These are phyloP conservation scores for Plasmopara halstedii DNA, from an alignment of 352 stramenopile genomes.

Conservation along the genomic window DNA sequence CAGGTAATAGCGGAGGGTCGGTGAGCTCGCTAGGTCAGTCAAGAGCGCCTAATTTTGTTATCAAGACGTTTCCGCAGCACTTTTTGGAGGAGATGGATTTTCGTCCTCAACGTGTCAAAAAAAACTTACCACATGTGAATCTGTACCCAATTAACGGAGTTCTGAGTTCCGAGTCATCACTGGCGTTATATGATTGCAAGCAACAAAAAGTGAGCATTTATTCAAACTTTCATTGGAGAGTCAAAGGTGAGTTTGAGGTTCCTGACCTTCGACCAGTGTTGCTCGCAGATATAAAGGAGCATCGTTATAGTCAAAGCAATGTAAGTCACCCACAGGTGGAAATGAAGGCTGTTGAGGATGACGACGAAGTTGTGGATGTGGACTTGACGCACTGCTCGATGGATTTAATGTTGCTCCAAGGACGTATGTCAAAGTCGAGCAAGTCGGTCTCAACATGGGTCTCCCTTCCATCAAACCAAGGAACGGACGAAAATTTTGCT, in stretches of 20 bases:
- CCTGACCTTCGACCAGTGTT: slow-evolving; percentile 34
- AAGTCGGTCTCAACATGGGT: slow-evolving; percentile 67
- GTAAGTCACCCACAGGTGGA: slow-evolving; percentile 5
- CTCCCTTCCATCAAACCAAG: slow-evolving; percentile 65
- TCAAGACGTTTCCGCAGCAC: slow-evolving; percentile 81
- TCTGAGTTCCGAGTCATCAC: slow-evolving; percentile 57
- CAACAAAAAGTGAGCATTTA: slow-evolving; percentile 49
- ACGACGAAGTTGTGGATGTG: slow-evolving; percentile 35
- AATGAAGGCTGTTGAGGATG: slow-evolving; percentile 6
- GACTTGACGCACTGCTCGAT: slow-evolving; percentile 75
- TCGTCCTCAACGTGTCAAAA: slow-evolving; percentile 77
- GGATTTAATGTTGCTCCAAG: slow-evolving; percentile 79
- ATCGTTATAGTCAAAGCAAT: slow-evolving; percentile 4
- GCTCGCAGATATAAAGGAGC: slow-evolving; percentile 1
- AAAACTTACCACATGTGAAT: slow-evolving; percentile 48
- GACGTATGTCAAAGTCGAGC: slow-evolving; percentile 21
- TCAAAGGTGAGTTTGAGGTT: slow-evolving; percentile 62
- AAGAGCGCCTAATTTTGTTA: slow-evolving; percentile 36
- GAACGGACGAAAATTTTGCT: slow-evolving; percentile 36
- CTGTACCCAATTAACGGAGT: slow-evolving; percentile 72
- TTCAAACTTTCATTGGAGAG: slow-evolving; percentile 74
- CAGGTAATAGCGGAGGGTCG: slow-evolving; percentile 7
- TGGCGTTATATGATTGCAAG: slow-evolving; percentile 61
- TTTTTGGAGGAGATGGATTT: slow-evolving; percentile 83
- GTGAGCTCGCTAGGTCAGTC: slow-evolving; percentile 11